Evolutionary conservation across 768 basidiomycete genomes (phyloP), one percentile per base, ranked within the genome.

Genomic region (Lyophyllum semitale): DNA sequence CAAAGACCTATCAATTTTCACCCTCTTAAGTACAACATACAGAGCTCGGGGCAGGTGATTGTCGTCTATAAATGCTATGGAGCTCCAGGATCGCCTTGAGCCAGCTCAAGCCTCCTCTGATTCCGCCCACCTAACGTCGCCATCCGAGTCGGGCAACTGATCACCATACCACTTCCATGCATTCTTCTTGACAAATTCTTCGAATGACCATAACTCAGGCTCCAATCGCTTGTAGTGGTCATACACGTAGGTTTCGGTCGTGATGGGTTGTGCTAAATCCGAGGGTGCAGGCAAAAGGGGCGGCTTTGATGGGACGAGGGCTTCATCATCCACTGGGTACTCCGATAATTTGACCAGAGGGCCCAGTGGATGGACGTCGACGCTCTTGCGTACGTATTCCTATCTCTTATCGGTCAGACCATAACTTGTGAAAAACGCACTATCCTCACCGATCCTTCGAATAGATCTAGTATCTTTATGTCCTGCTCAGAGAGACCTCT

Each of bases 201-300:
- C 83, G 63, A 88, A 95, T 0, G 84, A 80, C 95, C 95, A 98
- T 4, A 91, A 70, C 27, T 77, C 75, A 0, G 83, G 74, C 23
- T 82, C 74, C 8, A 98, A 73, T 7, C 68, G 57, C 0, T 62
- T 59, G 7, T 81, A 66, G 3, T 72, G 70, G 25, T 67, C 68
- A 80, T 85, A 96, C 22, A 93, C 77, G 64, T 97, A 98, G 2
- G 89, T 87, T 57, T 90, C 78, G 0, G 80, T 87, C n/a, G 75
- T 63, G 0, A 85, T 63, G 0, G 76, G 54, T 0, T 62, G 55
- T 4, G 63, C 38, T 0, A 81, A 51, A 17, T 78, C 74, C 26
- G 66, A 56, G 0, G 62, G 48, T 3, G 68, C 43, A 17, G 79
- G 78, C 8, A 83, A 63, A 2, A 77, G 69, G 0, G 79, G 73